A percentile compares a stretch with the other conserved stretches of the same genome.
These are phyloP conservation scores for Pezicula carpinea DNA, from an alignment of 2,329 filamentous ascomycete species.

Conservation along the genomic window DNA sequence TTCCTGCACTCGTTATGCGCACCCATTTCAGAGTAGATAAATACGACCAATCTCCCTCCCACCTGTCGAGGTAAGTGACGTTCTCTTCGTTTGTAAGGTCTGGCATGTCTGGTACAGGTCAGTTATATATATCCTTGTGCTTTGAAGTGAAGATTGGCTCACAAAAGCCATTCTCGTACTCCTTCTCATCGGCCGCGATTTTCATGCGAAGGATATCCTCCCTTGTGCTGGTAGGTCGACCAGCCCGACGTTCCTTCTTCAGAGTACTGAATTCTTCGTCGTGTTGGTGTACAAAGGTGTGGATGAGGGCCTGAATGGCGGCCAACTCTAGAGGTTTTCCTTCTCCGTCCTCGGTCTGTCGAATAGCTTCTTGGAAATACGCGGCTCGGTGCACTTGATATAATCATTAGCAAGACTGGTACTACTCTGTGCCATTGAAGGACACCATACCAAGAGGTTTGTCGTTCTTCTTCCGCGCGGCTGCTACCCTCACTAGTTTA, in stretches of 20 bases:
- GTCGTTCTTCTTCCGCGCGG: conserved; percentile 69
- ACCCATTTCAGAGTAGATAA: conserved; percentile 74
- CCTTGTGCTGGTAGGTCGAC: conserved; percentile 70
- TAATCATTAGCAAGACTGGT: conserved; percentile 6
- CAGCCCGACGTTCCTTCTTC: conserved; percentile 68
- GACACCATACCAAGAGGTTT: conserved; percentile 60
- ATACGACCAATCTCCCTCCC: conserved; percentile 82
- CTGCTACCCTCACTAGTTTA: conserved; percentile 68
- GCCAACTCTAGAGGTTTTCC: conserved; percentile 46
- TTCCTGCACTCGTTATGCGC: conserved; percentile 63
- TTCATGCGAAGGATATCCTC: conserved; percentile 75
- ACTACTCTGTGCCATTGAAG: conserved; percentile 1
- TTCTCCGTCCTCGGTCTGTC: conserved; percentile 36
- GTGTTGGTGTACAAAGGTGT: conserved; percentile 61
- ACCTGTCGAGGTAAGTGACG: conserved; percentile 60
- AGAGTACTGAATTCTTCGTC: conserved; percentile 65
- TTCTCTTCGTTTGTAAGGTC: conserved; percentile 68
- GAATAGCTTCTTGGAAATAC: conserved; percentile 67
- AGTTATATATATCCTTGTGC: not conserved
- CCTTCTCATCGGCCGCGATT: conserved; percentile 66
- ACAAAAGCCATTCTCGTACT: conserved; percentile 83
- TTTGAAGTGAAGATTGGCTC: conserved; percentile 26
- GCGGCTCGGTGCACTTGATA: conserved; percentile 57
- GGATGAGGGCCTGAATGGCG: conserved; percentile 57
- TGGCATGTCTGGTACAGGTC: conserved; percentile 54